Evolutionary conservation across 495 filamentous ascomycete species (phyloP).

Genomic region (Daldinia concentrica): DNA sequence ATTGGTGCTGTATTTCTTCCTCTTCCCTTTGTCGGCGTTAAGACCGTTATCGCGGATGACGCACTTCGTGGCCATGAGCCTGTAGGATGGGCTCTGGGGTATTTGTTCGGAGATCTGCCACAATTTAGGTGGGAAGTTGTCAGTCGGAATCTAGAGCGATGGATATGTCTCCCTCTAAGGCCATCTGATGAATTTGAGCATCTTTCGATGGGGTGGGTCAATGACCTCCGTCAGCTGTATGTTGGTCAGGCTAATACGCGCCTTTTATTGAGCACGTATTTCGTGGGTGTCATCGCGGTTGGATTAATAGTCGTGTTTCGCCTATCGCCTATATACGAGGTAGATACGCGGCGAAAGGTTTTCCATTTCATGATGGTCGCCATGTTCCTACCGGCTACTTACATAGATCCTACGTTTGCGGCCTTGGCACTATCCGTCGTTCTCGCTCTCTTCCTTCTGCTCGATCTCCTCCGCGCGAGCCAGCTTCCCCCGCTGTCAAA

Average conservation of each 20-base stretch:
- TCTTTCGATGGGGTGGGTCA: constrained; percentile 62
- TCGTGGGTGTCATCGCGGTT: constrained; percentile 67
- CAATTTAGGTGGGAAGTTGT: constrained; percentile 72
- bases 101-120: constrained; percentile 83
- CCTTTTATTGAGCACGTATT: constrained; percentile 80
- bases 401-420: constrained; percentile 84
- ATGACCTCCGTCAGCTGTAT: constrained; percentile 63
- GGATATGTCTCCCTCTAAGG: constrained; percentile 77
- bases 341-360: constrained; percentile 97
- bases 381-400: constrained; percentile 89
- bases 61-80: constrained; percentile 81
- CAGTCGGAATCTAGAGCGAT: constrained; percentile 70
- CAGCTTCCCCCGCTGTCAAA: constrained; percentile 89
- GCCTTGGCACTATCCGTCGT: constrained; percentile 78
- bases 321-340: constrained; percentile 76
- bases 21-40: constrained; percentile 60
- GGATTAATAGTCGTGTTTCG: constrained; percentile 79
- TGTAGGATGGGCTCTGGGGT: constrained; percentile 90
- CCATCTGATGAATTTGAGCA: constrained; percentile 36
- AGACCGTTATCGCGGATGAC: constrained; percentile 68
- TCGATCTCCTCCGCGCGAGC: constrained; percentile 88
- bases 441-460: constrained; percentile 82
- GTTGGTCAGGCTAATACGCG: constrained; percentile 83
- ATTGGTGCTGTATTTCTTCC: constrained; percentile 68
- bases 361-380: constrained; percentile 98